Evolutionary conservation across 2,329 filamentous ascomycete genomes (phyloP).

Genomic region (Microsporum audouinii): DNA sequence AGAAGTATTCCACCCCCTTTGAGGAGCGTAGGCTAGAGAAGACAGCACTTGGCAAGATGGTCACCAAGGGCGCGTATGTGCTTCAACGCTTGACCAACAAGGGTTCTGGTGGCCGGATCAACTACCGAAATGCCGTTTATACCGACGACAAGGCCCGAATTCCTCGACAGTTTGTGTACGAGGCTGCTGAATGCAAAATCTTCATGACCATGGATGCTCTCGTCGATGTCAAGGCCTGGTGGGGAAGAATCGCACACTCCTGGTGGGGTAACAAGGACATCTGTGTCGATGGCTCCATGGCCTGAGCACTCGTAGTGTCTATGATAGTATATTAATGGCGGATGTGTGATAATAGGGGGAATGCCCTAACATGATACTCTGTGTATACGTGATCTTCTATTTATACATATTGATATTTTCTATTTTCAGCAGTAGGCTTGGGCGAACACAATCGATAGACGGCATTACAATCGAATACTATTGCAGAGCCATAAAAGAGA

Average conservation of each 20-base stretch:
- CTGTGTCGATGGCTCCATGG: conserved; percentile 19
- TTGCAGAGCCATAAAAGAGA: too few species aligned
- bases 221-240: conserved; percentile 40
- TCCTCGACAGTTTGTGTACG: conserved; percentile 51
- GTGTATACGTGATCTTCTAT: neutral
- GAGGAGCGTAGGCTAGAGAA: conserved; percentile 11
- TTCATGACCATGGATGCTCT: conserved; percentile 48
- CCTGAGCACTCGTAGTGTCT: neutral
- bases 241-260: conserved; percentile 36
- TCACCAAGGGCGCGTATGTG: conserved; percentile 11
- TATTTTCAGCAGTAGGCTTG: neutral
- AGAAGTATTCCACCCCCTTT: neutral
- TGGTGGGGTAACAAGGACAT: conserved; percentile 28
- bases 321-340: neutral
- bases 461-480: too few species aligned
- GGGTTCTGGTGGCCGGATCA: conserved; percentile 28
- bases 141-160: conserved; percentile 32
- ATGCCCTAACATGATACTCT: neutral
- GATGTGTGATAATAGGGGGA: neutral
- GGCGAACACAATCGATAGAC: too few species aligned
- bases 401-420: neutral
- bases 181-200: conserved; percentile 50
- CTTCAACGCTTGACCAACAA: conserved; percentile 9
- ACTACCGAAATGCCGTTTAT: conserved; percentile 37
- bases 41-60: conserved; percentile 12